A percentile compares a stretch with the other conserved stretches of the same genome.
phyloP scores from a whole-genome alignment of 108 stramenopile species.

The Conticribra weissflogii region DNA sequence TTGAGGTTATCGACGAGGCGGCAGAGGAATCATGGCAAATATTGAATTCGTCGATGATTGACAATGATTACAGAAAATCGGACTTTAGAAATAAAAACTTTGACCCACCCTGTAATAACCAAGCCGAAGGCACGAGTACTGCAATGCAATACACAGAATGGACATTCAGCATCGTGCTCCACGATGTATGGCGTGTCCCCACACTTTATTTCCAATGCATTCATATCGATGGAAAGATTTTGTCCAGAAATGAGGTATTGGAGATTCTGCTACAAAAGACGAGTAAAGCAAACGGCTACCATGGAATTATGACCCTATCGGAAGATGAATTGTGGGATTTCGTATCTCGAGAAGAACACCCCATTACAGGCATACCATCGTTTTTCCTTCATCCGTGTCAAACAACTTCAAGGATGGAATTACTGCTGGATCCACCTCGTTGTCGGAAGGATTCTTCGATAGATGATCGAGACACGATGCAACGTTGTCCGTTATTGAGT shows the following conservation, averaged over 20 bases:
- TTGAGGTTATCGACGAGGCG: too few relatives aligned
- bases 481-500: conserved; percentile 40
- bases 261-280: conserved; percentile 5
- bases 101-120: neutral
- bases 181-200: conserved; percentile 66
- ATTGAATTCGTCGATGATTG: too few relatives aligned
- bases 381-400: conserved; percentile 82
- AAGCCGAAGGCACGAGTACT: neutral
- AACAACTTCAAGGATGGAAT: conserved; percentile 52
- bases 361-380: conserved; percentile 59
- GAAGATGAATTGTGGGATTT: conserved; percentile 72
- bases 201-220: conserved; percentile 67
- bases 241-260: conserved; percentile 44
- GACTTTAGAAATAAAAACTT: neutral
- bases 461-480: neutral
- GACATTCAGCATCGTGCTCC: conserved; percentile 68
- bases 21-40: too few relatives aligned
- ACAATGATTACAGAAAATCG: too few relatives aligned
- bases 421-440: conserved; percentile 13
- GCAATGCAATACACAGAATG: conserved; percentile 41
- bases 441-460: too few relatives aligned
- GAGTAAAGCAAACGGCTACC: conserved; percentile 1
- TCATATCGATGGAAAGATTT: conserved; percentile 43
- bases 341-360: conserved; percentile 77
- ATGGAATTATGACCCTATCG: conserved; percentile 15